Percentiles rank a stretch among this genome's conserved stretches.
Conservation (phyloP, 2,329 filamentous ascomycete species). For the Biscogniauxia marginata region DNA sequence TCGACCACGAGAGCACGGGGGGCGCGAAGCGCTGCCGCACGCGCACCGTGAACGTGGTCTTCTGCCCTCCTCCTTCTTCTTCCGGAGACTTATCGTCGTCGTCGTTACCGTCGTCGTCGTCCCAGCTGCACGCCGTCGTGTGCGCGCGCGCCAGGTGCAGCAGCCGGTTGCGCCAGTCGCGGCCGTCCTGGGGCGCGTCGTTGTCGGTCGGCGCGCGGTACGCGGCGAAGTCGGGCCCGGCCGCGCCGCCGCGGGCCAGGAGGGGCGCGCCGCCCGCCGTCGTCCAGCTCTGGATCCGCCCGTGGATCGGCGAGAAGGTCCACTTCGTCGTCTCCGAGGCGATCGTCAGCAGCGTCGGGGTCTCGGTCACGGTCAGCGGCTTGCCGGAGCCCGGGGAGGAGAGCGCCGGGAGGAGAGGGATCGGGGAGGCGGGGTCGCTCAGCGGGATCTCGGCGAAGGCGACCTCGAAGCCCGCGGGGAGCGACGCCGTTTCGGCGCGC, state of each 20-base stretch:
- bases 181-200: constrained; percentile 53
- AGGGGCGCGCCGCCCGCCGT: constrained; percentile 29
- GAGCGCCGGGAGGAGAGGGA: not conserved
- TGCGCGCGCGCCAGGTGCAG: constrained; percentile 42
- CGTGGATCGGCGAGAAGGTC: constrained; percentile 26
- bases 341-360: constrained; percentile 25
- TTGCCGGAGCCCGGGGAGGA: constrained; percentile 1
- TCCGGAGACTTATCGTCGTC: no score
- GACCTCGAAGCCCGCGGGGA: constrained; percentile 28
- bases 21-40: constrained; percentile 56
- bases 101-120: constrained; percentile 25
- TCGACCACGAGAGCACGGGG: constrained; percentile 60
- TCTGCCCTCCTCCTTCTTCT: no score
- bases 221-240: constrained; percentile 35
- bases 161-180: constrained; percentile 51
- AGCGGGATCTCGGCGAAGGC: constrained; percentile 31
- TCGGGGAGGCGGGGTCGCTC: not conserved
- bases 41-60: constrained; percentile 38
- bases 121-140: constrained; percentile 33
- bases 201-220: constrained; percentile 67
- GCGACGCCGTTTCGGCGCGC: constrained; percentile 18
- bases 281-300: constrained; percentile 24
- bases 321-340: constrained; percentile 22
- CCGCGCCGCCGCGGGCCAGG: constrained; percentile 15
- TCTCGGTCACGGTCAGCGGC: constrained; percentile 24